Evolutionary conservation across 768 basidiomycete species (phyloP).

Genomic region (Pisolithus orientalis): DNA sequence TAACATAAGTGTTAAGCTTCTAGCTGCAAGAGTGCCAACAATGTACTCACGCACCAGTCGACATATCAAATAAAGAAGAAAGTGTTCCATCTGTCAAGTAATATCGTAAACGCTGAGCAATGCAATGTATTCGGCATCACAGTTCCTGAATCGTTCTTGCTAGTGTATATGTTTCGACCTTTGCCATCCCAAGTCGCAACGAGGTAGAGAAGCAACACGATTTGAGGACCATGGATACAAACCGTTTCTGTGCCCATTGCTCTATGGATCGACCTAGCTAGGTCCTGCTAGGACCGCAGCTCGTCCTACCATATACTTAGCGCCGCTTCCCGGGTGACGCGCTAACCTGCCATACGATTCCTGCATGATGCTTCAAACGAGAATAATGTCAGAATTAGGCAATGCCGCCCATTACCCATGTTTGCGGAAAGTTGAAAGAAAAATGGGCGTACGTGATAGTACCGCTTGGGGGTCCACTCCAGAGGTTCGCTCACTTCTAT

Average conservation of each 20-base stretch:
- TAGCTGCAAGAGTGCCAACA: not conserved
- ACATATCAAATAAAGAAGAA: not conserved
- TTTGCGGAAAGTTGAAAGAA: not conserved
- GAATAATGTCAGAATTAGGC: not conserved
- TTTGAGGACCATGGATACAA: not conserved
- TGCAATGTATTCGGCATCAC: not conserved
- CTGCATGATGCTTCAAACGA: no score
- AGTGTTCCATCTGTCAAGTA: not conserved
- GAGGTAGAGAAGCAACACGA: not conserved
- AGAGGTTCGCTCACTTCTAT: not conserved
- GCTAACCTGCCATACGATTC: not conserved
- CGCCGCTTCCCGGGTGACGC: not conserved
- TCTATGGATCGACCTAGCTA: not conserved
- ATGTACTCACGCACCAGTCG: not conserved
- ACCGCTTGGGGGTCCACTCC: not conserved
- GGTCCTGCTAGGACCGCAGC: not conserved
- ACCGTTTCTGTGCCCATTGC: not conserved
- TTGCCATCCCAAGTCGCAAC: not conserved
- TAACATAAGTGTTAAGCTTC: not conserved
- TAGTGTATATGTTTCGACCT: not conserved
- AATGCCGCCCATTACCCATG: not conserved
- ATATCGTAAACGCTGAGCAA: not conserved
- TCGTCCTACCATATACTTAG: not conserved
- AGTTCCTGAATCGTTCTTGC: not conserved
- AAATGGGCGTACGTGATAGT: not conserved